phyloP scores from a whole-genome alignment of 139 green algal species.

The Chlorella sp. region DNA sequence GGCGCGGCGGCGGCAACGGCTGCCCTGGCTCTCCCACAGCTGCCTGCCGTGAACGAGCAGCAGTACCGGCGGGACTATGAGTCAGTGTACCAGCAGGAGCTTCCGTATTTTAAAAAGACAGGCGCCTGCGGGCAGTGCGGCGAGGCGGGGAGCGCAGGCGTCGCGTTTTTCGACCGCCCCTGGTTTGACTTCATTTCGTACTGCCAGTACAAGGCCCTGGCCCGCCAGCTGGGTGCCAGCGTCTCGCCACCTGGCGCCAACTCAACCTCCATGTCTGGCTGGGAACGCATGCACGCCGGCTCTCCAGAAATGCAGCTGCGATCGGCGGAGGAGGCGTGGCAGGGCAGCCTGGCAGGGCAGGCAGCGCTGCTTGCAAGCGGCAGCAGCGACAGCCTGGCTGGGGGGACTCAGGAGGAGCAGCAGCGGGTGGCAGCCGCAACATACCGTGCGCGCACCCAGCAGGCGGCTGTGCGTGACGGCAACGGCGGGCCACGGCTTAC shows the following conservation, averaged over 20 bases:
- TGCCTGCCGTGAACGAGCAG: neutral
- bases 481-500: neutral
- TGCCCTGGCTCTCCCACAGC: neutral
- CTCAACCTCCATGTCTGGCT: neutral
- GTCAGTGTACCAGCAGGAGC: neutral
- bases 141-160: neutral
- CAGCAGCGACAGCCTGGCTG: neutral
- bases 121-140: slow-evolving; percentile 15
- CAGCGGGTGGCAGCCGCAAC: neutral
- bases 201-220: slow-evolving; percentile 24
- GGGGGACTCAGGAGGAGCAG: neutral
- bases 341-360: neutral
- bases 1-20: neutral
- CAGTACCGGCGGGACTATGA: slow-evolving; percentile 4
- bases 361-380: neutral
- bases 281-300: slow-evolving; percentile 23
- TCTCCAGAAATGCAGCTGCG: slow-evolving; percentile 28
- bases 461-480: neutral
- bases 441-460: neutral
- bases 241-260: neutral
- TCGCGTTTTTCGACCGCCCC: neutral
- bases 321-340: slow-evolving; percentile 16
- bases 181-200: slow-evolving; percentile 24
- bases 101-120: slow-evolving; percentile 6
- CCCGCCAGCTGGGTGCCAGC: neutral